A percentile compares a stretch with the other conserved stretches of the same genome.
Conservation (phyloP, 129 eudicot species). For the Daucus carota region DH1_v3.0 NC_030389.2:11670001-11670500, state of each 20-base stretch:
- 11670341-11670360: conserved; percentile 97
- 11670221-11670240: not conserved
- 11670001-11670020: conserved; percentile 93
- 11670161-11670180: conserved; percentile 77
- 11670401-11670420: conserved; percentile 97
- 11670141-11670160: conserved; percentile 95
- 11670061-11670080: conserved; percentile 70
- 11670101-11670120: conserved; percentile 93
- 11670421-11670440: conserved; percentile 92
- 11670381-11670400: conserved; percentile 96
- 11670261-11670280: conserved; percentile 88
- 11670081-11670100: conserved; percentile 62
- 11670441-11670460: conserved; percentile 67
- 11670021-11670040: conserved; percentile 96
- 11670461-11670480: conserved; percentile 90
- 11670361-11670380: conserved; percentile 97
- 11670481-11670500: conserved; percentile 73
- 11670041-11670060: conserved; percentile 83
- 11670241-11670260: conserved; percentile 83
- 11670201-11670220: conserved; percentile 8
- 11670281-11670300: conserved; percentile 89
- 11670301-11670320: conserved; percentile 95
- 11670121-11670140: conserved; percentile 90
- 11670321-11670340: conserved; percentile 99
- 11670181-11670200: conserved; percentile 7